Evolutionary conservation across 2,329 filamentous ascomycete genomes (phyloP).

Genomic region (Emergomyces orientalis): DNA sequence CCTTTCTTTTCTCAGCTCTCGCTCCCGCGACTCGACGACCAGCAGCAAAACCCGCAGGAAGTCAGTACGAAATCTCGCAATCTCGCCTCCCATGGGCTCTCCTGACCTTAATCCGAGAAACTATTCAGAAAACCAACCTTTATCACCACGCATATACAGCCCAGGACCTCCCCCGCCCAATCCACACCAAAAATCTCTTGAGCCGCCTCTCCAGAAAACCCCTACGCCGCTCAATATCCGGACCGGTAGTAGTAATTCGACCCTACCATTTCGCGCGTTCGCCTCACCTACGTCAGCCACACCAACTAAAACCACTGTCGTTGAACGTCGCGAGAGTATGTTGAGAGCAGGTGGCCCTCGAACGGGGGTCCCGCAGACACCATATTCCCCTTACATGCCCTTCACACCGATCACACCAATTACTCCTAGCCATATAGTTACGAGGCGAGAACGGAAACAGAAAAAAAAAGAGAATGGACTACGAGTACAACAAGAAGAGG

Average conservation of each 20-base stretch:
- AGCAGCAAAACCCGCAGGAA: constrained; percentile 38
- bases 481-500: constrained; percentile 38
- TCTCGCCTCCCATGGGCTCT: constrained; percentile 46
- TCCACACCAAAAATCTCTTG: constrained; percentile 27
- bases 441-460: constrained; percentile 35
- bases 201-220: constrained; percentile 22
- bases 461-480: constrained; percentile 36
- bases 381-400: constrained; percentile 44
- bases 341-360: constrained; percentile 30
- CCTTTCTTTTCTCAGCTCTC: constrained; percentile 35
- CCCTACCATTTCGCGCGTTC: constrained; percentile 38
- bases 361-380: constrained; percentile 39
- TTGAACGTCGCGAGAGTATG: constrained; percentile 34
- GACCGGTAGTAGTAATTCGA: constrained; percentile 25
- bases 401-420: constrained; percentile 43
- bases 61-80: constrained; percentile 46
- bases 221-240: constrained; percentile 28
- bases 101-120: constrained; percentile 36
- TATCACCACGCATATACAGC: constrained; percentile 49
- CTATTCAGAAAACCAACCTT: constrained; percentile 44
- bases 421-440: constrained; percentile 39
- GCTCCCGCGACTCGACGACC: constrained; percentile 30
- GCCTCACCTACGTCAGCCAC: constrained; percentile 36
- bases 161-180: constrained; percentile 48
- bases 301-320: constrained; percentile 41